Evolutionary conservation across 2,329 filamentous ascomycete species (phyloP), one percentile per base, ranked within the genome.

Genomic region (Apiospora hydei): DNA sequence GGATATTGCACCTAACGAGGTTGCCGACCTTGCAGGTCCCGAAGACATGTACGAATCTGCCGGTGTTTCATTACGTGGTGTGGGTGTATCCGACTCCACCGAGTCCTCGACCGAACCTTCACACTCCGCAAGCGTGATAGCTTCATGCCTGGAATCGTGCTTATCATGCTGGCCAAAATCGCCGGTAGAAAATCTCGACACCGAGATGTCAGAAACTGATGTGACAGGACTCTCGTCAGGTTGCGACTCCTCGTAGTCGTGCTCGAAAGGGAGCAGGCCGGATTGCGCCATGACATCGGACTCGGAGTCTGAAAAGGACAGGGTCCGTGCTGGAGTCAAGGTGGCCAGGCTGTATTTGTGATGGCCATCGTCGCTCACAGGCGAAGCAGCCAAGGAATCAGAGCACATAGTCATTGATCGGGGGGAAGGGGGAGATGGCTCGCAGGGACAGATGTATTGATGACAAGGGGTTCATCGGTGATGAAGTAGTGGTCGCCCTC

Each of bases 251-350:
- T 80, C 78, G 10, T 80, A 78, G 71, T 85, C 85, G 71, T 84
- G 83, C 49, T 85, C 83, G 71, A 83, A 81, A 51, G 83, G 77
- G 67, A 81, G 75, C 71, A 76, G 81, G 21, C 69, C 73, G 51
- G 78, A 80, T 30, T 82, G 72, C 41, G 77, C 74, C 71, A 85
- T 82, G 26, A 76, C 78, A 38, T 84, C 85, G 2, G 84, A 82
- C 73, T 88, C 87, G 0, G 84, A 86, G 69, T 85, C 86, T 0
- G 87, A 88, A 75, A 88, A 88, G 2, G 88, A 89, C 70, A 87
- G 81, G 18, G 85, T 85, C 70, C 87, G 84, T 11, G 85, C 83
- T 6, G 85, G 84, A 0, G 85, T 84, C 68, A 82, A 79, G 57
- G 74, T 76, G 71, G 77, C 72, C 46, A 81, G 72, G 44, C 74